phyloP scores from a whole-genome alignment of 352 stramenopile species.

The Thalassiosira hispida region DNA sequence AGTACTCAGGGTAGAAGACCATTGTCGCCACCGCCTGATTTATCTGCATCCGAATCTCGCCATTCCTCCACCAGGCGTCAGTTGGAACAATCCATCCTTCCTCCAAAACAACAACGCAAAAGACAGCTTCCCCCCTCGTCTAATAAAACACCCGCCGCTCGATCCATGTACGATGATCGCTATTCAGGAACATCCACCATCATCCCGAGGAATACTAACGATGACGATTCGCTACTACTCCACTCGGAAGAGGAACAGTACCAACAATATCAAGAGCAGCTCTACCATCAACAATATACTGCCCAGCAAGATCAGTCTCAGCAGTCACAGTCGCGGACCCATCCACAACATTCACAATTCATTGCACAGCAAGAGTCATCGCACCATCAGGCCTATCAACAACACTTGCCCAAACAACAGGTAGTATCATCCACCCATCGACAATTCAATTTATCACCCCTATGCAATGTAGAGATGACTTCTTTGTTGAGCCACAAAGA shows the following conservation, averaged over 20 bases:
- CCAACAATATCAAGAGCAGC: constrained; percentile 36
- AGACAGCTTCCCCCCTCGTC: too few species aligned
- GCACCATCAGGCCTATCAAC: constrained; percentile 4
- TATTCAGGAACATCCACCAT: not conserved
- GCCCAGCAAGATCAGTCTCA: not conserved
- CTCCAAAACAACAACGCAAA: too few species aligned
- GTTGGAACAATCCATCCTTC: too few species aligned
- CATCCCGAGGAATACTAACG: not conserved
- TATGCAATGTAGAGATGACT: constrained; percentile 34
- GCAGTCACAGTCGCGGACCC: not conserved
- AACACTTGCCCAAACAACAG: not conserved
- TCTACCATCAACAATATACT: not conserved
- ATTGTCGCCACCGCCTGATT: too few species aligned
- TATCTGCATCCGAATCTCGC: too few species aligned
- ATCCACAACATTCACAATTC: too few species aligned
- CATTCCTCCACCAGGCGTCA: too few species aligned
- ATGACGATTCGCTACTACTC: constrained; percentile 14
- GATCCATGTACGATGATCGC: too few species aligned
- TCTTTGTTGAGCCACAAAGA: constrained; percentile 1
- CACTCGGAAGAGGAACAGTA: constrained; percentile 30
- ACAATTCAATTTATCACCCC: constrained; percentile 37
- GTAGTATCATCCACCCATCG: constrained; percentile 27
- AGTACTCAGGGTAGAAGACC: too few species aligned
- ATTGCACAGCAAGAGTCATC: constrained; percentile 8
- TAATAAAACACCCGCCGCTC: too few species aligned